Evolutionary conservation across 139 green algal genomes (phyloP), one percentile per base, ranked within the genome.

Genomic region (Yamagishiella unicocca): DNA sequence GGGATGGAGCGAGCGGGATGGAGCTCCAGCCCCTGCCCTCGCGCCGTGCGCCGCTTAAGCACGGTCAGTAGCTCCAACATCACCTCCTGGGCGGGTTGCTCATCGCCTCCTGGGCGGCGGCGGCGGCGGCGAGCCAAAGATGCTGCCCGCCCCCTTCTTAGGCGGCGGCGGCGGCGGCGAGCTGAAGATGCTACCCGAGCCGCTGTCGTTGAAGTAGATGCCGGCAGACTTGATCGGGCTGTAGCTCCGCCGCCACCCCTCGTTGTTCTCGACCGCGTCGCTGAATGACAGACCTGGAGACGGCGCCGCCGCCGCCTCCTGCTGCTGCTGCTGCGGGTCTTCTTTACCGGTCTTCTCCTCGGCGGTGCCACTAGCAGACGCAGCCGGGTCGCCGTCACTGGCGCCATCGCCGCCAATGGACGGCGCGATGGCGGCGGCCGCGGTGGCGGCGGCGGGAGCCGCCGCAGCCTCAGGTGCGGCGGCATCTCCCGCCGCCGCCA

Each of bases 211-310:
- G 29, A 75, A 85, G 79, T 85, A 85, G 58, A 85, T 85, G 27
- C 79, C 79, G 0, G 79, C 79, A 1, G 53, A 73, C 61, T 85
- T 85, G 38, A 85, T 85, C 61, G 79, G 79, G 21, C 53, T 73
- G 35, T 58, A 35, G 79, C 61, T 76, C 29, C 79, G 79, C 1
- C 79, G 79, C 79, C 79, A 85, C 40, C 40, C 61, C 79, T 85
- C 79, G 29, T 24, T 58, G 24, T 35, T 8, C 9, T 82, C 74
- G 9, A 45, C 17, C 0, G 8, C 53, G 21, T 71, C 75, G 55
- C 77, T 68, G 77, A 74, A 83, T 29, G 76, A 83, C 37, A 83
- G 54, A 2, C 76, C 76, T 54, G 76, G 35, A 1, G 35, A 12
- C 24, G 70, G 21, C 2, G 70, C 38, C 7, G 70, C 38, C 5